A percentile compares a stretch with the other conserved stretches of the same genome.
phyloP scores from a whole-genome alignment of 1,139 yeast species.

The Candida freyschussii region DNA sequence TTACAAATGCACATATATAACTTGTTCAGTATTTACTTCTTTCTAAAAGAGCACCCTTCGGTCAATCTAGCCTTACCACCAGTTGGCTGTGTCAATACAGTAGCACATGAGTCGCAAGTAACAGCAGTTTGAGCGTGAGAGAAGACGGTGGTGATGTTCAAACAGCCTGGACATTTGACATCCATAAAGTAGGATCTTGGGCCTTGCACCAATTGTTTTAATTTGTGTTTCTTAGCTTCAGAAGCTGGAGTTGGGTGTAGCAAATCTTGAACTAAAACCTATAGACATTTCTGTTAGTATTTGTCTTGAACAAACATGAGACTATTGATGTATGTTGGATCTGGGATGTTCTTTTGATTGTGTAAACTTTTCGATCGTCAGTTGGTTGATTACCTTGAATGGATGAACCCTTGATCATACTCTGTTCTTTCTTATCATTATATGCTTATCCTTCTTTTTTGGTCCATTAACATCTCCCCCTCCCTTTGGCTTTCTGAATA shows the following conservation, averaged over 20 bases:
- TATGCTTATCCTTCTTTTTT: too few relatives aligned
- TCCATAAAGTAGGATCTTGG: slow-evolving; percentile 99
- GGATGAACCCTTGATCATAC: too few relatives aligned
- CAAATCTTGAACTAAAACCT: slow-evolving; percentile 97
- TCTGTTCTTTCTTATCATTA: too few relatives aligned
- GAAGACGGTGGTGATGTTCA: slow-evolving; percentile 98
- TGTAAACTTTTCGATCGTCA: too few relatives aligned
- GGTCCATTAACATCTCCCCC: too few relatives aligned
- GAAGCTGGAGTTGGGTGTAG: slow-evolving; percentile 96
- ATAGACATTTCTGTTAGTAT: slow-evolving; percentile 23
- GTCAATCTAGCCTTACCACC: slow-evolving; percentile 99
- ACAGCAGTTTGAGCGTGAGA: slow-evolving; percentile 99
- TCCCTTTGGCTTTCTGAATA: too few relatives aligned
- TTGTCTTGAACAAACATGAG: too few relatives aligned
- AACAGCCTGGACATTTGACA: slow-evolving; percentile 99
- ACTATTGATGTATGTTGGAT: too few relatives aligned
- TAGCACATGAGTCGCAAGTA: slow-evolving; percentile 97
- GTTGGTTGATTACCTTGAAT: too few relatives aligned
- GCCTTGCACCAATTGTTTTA: slow-evolving; percentile 92
- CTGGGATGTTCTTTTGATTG: too few relatives aligned
- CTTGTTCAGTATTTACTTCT: slow-evolving; percentile 82
- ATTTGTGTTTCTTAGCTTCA: slow-evolving; percentile 96
- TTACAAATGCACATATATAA: too few relatives aligned
- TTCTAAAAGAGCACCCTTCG: slow-evolving; percentile 99
- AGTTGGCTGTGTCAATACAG: slow-evolving; percentile 97